Evolutionary conservation across 768 basidiomycete species (phyloP).

Genomic region (Clavaria fumosa): DNA sequence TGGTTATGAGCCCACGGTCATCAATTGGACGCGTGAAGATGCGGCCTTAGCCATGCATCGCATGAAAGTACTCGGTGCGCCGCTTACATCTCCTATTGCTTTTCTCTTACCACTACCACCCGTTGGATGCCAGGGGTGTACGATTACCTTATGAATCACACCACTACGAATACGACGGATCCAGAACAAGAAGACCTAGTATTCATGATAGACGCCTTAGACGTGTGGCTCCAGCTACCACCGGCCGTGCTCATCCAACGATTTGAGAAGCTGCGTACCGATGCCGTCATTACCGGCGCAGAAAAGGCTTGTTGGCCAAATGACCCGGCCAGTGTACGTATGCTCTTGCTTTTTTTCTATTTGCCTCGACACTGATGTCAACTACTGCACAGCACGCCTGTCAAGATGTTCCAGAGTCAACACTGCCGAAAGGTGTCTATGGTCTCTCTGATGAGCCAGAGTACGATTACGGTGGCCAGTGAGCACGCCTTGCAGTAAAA

Average conservation of each 20-base stretch:
- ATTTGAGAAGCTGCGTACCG: constrained; percentile 3
- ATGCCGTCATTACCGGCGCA: constrained; percentile 7
- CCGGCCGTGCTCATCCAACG: constrained; percentile 6
- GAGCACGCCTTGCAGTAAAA: background rate
- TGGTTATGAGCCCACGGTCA: constrained; percentile 8
- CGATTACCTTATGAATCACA: constrained; percentile 4
- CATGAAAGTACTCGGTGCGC: constrained; percentile 9
- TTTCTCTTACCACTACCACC: too few species aligned
- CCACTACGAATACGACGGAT: background rate
- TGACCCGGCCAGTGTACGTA: constrained; percentile 6
- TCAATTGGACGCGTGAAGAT: constrained; percentile 9
- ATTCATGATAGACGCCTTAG: constrained; percentile 10
- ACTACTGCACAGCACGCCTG: constrained; percentile 5
- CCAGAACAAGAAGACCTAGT: constrained; percentile 6
- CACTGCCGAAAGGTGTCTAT: constrained; percentile 6
- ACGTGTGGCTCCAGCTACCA: constrained; percentile 9
- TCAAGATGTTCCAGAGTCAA: constrained; percentile 8
- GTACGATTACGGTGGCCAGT: background rate
- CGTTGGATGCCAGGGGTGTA: constrained; percentile 9
- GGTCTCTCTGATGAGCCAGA: background rate
- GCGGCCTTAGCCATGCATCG: constrained; percentile 7
- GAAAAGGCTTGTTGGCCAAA: constrained; percentile 11
- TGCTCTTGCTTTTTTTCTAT: background rate
- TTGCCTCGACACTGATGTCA: background rate
- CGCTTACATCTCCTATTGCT: background rate